phyloP scores from a whole-genome alignment of 2,329 filamentous ascomycete species.

The Fusarium brachygibbosum region DNA sequence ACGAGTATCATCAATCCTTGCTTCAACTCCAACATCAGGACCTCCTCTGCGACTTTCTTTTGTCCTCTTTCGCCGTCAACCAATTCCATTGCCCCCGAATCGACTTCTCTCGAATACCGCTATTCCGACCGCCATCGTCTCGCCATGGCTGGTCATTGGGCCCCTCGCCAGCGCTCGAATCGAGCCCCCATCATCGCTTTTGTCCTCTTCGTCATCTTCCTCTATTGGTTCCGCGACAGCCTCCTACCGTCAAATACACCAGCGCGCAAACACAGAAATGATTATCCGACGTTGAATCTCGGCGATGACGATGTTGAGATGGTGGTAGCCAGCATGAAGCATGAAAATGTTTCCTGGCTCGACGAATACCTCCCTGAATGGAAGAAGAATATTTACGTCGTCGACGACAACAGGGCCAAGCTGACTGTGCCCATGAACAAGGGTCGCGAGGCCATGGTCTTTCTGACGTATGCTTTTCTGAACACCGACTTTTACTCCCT shows the following conservation, averaged over 20 bases:
- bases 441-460: constrained; percentile 67
- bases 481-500: neutral
- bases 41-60: constrained; percentile 19
- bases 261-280: constrained; percentile 30
- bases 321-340: constrained; percentile 53
- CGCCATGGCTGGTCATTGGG: constrained; percentile 46
- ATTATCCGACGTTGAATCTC: constrained; percentile 30
- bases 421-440: constrained; percentile 65
- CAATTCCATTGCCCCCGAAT: neutral
- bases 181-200: constrained; percentile 48
- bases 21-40: constrained; percentile 21
- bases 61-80: constrained; percentile 3
- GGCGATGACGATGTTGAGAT: constrained; percentile 52
- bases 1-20: constrained; percentile 39
- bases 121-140: constrained; percentile 27
- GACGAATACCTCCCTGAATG: constrained; percentile 59
- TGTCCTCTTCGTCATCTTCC: constrained; percentile 43
- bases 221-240: constrained; percentile 47
- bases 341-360: constrained; percentile 58
- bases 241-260: constrained; percentile 38
- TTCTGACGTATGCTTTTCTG: constrained; percentile 57
- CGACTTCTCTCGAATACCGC: neutral
- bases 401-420: constrained; percentile 62
- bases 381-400: constrained; percentile 68
- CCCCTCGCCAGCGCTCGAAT: constrained; percentile 47